phyloP scores from a whole-genome alignment of 306 rosid species.

The Quercus bicolor region DNA sequence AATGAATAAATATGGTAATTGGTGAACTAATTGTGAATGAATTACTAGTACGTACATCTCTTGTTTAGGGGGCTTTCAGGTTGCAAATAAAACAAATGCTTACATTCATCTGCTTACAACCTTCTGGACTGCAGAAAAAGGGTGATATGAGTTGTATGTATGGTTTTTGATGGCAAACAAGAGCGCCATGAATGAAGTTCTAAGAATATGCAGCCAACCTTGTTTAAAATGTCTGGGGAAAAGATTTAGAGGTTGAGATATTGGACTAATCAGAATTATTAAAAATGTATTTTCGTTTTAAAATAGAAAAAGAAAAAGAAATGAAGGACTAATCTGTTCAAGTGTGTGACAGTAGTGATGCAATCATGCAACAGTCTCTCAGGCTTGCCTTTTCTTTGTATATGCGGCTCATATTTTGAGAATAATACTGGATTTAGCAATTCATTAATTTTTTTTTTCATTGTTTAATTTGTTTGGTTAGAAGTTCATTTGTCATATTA shows the following conservation, averaged over 20 bases:
- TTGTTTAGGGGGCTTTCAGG: not conserved
- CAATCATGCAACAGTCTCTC: not conserved
- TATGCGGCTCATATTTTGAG: not conserved
- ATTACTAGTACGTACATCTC: not conserved
- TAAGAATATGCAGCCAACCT: not conserved
- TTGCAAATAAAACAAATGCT: not conserved
- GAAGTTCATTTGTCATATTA: not conserved
- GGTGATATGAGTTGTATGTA: not conserved
- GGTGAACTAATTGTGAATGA: not conserved
- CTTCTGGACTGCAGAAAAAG: not conserved
- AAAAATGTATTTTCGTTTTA: no score
- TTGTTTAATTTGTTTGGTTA: not conserved
- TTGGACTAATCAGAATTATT: no score
- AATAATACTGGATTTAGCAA: not conserved
- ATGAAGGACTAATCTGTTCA: not conserved
- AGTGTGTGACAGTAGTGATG: not conserved
- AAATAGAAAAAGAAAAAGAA: not conserved
- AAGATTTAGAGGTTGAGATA: not conserved
- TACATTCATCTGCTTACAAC: not conserved
- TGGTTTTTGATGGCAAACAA: not conserved
- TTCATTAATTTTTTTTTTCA: not conserved
- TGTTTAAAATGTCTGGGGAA: not conserved
- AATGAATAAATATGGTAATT: not conserved
- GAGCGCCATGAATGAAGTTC: not conserved
- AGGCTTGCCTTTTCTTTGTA: not conserved